These are phyloP conservation scores for Skeletonema marinoi DNA, from an alignment of 108 stramenopile species.

Conservation along the genomic window DNA sequence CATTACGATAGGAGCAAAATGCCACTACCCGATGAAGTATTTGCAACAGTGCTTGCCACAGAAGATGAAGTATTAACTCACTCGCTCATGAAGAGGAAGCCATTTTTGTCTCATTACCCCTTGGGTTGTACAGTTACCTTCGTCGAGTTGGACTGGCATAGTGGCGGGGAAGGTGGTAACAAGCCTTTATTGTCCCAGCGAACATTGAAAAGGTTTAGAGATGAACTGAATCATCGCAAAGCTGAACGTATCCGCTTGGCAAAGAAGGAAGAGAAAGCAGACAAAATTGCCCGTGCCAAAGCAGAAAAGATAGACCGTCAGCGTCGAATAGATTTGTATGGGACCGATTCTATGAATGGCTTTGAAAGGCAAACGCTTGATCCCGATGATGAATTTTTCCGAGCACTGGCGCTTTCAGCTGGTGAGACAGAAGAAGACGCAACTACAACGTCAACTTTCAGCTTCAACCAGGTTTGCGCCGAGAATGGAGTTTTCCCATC, in stretches of 20 bases:
- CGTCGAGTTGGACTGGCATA: conserved; percentile 69
- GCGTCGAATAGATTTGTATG: conserved; percentile 51
- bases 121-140: conserved; percentile 58
- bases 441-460: neutral
- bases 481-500: neutral
- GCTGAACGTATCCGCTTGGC: conserved; percentile 50
- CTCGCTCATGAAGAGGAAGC: conserved; percentile 63
- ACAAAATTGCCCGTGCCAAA: conserved; percentile 42
- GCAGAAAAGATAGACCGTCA: conserved; percentile 40
- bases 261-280: conserved; percentile 62
- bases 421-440: conserved; percentile 2
- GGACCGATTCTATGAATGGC: conserved; percentile 20
- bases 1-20: neutral
- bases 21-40: conserved; percentile 73
- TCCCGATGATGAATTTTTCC: conserved; percentile 74
- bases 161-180: conserved; percentile 29
- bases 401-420: conserved; percentile 8
- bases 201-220: conserved; percentile 60
- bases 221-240: conserved; percentile 67
- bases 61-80: conserved; percentile 63
- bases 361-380: conserved; percentile 54
- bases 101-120: conserved; percentile 79
- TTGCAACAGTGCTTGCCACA: conserved; percentile 63
- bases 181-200: conserved; percentile 53
- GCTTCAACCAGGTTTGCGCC: neutral